A percentile compares a stretch with the other conserved stretches of the same genome.
Conservation (phyloP, 306 rosid genomes). For the Casuarina cunninghamiana region DNA sequence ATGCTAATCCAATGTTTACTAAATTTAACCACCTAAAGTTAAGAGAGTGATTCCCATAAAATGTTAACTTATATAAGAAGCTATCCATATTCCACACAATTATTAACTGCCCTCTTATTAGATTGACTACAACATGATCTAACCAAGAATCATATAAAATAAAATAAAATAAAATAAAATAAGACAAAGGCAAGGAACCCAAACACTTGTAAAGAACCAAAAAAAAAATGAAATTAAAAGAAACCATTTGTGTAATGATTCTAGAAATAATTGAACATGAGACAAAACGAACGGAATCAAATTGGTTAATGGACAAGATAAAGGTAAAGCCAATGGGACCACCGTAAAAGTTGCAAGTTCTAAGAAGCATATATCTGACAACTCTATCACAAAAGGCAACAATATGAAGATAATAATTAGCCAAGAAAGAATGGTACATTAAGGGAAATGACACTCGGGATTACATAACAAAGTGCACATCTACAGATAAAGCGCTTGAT, state of each 20-base stretch:
- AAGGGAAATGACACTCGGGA: neutral
- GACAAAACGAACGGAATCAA: conserved; percentile 20
- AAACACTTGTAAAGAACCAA: neutral
- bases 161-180: neutral
- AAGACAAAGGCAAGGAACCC: conserved; percentile 3
- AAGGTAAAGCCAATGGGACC: conserved; percentile 28
- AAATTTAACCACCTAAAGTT: neutral
- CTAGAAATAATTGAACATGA: neutral
- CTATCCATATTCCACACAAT: neutral
- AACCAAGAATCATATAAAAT: conserved; percentile 4
- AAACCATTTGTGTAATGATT: conserved; percentile 21
- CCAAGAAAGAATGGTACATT: neutral
- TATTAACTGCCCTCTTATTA: neutral
- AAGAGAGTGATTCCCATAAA: neutral
- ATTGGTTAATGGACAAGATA: conserved; percentile 1
- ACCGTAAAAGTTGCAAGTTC: conserved; percentile 20
- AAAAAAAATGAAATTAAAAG: conserved; percentile 4
- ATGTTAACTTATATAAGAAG: neutral
- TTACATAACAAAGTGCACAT: neutral
- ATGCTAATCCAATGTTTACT: neutral
- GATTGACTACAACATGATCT: conserved; percentile 11
- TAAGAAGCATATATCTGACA: neutral
- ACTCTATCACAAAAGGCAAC: neutral
- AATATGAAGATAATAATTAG: neutral
- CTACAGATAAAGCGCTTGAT: neutral